phyloP scores from a whole-genome alignment of 1,284 basidiomycete species.

The Mixia osmundae region DNA sequence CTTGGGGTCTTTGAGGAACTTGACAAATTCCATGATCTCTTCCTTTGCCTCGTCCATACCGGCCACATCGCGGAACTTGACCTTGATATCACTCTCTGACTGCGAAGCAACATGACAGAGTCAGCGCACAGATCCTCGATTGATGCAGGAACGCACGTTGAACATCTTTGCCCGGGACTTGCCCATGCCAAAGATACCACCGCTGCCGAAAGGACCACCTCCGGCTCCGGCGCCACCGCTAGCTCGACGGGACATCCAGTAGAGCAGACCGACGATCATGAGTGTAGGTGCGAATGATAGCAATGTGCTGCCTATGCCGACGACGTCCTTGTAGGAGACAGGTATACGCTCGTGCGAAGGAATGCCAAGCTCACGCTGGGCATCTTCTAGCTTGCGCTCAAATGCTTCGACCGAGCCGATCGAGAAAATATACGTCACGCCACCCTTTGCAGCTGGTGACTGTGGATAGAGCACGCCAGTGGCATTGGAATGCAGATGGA shows the following conservation, averaged over 20 bases:
- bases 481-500: slow-evolving; percentile 67
- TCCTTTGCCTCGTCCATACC: slow-evolving; percentile 99
- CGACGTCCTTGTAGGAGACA: slow-evolving; percentile 88
- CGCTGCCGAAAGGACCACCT: slow-evolving; percentile 29
- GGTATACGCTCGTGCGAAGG: slow-evolving; percentile 82
- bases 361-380: slow-evolving; percentile 76
- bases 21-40: slow-evolving; percentile 99
- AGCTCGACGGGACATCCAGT: slow-evolving; percentile 68
- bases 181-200: slow-evolving; percentile 92
- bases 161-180: slow-evolving; percentile 89
- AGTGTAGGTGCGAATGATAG: slow-evolving; percentile 87
- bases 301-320: slow-evolving; percentile 55
- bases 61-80: slow-evolving; percentile 86
- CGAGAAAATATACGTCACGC: slow-evolving; percentile 56
- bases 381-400: slow-evolving; percentile 78
- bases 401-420: slow-evolving; percentile 96
- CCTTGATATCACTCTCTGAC: slow-evolving; percentile 66
- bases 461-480: slow-evolving; percentile 22
- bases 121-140: not conserved
- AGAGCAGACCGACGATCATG: slow-evolving; percentile 66
- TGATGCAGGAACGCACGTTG: slow-evolving; percentile 27
- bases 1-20: slow-evolving; percentile 86
- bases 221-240: slow-evolving; percentile 27
- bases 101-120: slow-evolving; percentile 25
- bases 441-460: slow-evolving; percentile 11